Evolutionary conservation across 2,329 filamentous ascomycete genomes (phyloP).

Genomic region (Dothiorella sarmentorum): DNA sequence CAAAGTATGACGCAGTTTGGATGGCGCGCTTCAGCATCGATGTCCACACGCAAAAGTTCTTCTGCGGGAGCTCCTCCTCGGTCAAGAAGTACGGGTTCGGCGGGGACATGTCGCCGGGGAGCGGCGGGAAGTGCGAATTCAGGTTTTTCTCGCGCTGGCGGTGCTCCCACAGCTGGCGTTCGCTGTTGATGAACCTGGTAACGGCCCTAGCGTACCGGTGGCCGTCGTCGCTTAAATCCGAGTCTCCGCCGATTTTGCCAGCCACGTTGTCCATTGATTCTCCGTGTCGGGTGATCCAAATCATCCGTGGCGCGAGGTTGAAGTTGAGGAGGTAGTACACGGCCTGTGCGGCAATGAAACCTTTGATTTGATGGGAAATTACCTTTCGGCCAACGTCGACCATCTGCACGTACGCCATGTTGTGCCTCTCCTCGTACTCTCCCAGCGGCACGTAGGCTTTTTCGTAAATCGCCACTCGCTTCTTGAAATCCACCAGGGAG

Average conservation of each 20-base stretch:
- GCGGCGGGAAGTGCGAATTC: slow-evolving; percentile 80
- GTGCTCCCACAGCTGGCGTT: slow-evolving; percentile 77
- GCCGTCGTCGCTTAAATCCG: slow-evolving; percentile 76
- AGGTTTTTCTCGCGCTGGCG: slow-evolving; percentile 76
- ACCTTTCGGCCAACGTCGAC: slow-evolving; percentile 95
- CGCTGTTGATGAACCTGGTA: slow-evolving; percentile 76
- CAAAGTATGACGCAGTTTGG: slow-evolving; percentile 84
- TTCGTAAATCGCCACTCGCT: slow-evolving; percentile 87
- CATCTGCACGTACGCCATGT: slow-evolving; percentile 96
- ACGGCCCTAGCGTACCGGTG: slow-evolving; percentile 74
- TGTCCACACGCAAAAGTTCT: slow-evolving; percentile 98
- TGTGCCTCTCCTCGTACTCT: slow-evolving; percentile 82
- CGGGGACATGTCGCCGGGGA: slow-evolving; percentile 86
- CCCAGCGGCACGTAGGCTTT: slow-evolving; percentile 90
- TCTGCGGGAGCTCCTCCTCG: slow-evolving; percentile 56
- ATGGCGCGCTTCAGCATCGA: slow-evolving; percentile 91
- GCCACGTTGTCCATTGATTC: slow-evolving; percentile 83
- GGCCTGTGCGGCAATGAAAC: slow-evolving; percentile 87
- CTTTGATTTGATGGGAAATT: slow-evolving; percentile 82
- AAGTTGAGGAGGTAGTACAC: slow-evolving; percentile 96
- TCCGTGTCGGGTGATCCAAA: slow-evolving; percentile 96
- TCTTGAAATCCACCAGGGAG: slow-evolving; percentile 86
- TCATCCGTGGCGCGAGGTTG: slow-evolving; percentile 90
- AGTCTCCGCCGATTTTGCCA: slow-evolving; percentile 89
- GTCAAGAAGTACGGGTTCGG: slow-evolving; percentile 77